Evolutionary conservation across 2,329 filamentous ascomycete species (phyloP), one percentile per base, ranked within the genome.

Genomic region (Neofusicoccum umdonicola): DNA sequence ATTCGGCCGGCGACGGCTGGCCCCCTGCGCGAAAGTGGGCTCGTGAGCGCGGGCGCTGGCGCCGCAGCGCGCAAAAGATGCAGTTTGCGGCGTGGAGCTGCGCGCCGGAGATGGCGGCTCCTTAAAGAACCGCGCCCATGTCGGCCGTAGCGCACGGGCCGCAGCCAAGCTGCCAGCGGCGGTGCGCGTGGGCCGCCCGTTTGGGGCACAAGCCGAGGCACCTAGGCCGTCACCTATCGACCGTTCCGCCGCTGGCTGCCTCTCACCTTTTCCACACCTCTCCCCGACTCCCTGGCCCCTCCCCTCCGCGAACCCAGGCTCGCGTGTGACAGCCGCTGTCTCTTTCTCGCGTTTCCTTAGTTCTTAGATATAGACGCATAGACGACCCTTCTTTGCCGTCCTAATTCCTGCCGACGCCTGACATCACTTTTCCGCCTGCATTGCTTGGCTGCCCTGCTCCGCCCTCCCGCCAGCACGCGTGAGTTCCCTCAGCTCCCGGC

Each of bases 341-440:
- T 17, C 44, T 22, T 31, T 51, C 45, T 39, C 41, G 47, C 19
- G 17, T 27, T 62, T 45, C 34, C 31, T 62, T 62, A 19, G 31
- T 37, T 50, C 51, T 62, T 62, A 62, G 58, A 62, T 17, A 62
- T 62, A 62, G 58, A 62, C 45, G 45, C 37, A 41, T 60, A 60
- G 42, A 48, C 42, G 13, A 37, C 56, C 17, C 31, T 17, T 34
- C 15, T 19, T 17, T 31, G 17, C 37, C 58, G 35, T 51, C 58
- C 22, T 62, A 51, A 50, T 51, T 47, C 39, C n/a, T 34, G 27
- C 27, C 48, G 31, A 27, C 50, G 54, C 61, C 41, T 63, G 61
- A 63, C 61, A 63, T 63, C 61, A 63, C 48, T 47, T 35, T 45
- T 54, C 61, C 39, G 45, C 19, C 22, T 42, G 31, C 61, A 52